Evolutionary conservation across 2,329 filamentous ascomycete genomes (phyloP).

Genomic region (Alternaria rosae): DNA sequence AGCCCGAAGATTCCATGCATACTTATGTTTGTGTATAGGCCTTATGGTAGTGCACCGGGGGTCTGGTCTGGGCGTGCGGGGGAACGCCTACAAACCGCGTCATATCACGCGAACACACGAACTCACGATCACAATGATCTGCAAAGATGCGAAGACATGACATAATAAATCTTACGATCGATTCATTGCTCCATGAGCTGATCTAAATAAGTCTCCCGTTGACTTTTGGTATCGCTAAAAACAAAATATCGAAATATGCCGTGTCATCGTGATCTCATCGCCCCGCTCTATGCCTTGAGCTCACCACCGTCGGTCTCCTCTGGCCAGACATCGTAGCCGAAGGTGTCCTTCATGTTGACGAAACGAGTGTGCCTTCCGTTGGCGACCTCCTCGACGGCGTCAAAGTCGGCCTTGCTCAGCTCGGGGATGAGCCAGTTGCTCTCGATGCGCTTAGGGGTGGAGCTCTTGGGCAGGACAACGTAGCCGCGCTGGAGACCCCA

Average conservation of each 20-base stretch:
- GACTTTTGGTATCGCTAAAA: slow-evolving; percentile 38
- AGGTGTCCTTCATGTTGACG: slow-evolving; percentile 84
- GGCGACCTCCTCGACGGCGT: slow-evolving; percentile 69
- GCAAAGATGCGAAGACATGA: background rate
- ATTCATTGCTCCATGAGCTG: slow-evolving; percentile 16
- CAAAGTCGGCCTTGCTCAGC: slow-evolving; percentile 62
- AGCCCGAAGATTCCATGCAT: slow-evolving; percentile 1
- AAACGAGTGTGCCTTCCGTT: slow-evolving; percentile 73
- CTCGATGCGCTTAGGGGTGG: slow-evolving; percentile 50
- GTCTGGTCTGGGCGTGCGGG: slow-evolving; percentile 6
- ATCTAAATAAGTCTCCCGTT: slow-evolving; percentile 20
- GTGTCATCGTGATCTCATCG: slow-evolving; percentile 3
- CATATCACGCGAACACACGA: background rate
- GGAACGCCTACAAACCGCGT: background rate
- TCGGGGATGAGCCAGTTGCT: slow-evolving; percentile 72
- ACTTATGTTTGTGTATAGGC: background rate
- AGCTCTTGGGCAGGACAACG: slow-evolving; percentile 53
- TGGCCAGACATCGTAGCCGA: slow-evolving; percentile 72
- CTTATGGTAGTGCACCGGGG: slow-evolving; percentile 10
- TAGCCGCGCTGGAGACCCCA: slow-evolving; percentile 82
- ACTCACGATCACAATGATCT: background rate
- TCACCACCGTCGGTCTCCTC: slow-evolving; percentile 46
- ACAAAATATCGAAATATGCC: slow-evolving; percentile 11
- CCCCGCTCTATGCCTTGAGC: slow-evolving; percentile 30
- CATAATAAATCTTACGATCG: background rate